These are phyloP conservation scores for Scleromitrula shiraiana DNA, from an alignment of 2,329 filamentous ascomycete species.

Conservation along the genomic window DNA sequence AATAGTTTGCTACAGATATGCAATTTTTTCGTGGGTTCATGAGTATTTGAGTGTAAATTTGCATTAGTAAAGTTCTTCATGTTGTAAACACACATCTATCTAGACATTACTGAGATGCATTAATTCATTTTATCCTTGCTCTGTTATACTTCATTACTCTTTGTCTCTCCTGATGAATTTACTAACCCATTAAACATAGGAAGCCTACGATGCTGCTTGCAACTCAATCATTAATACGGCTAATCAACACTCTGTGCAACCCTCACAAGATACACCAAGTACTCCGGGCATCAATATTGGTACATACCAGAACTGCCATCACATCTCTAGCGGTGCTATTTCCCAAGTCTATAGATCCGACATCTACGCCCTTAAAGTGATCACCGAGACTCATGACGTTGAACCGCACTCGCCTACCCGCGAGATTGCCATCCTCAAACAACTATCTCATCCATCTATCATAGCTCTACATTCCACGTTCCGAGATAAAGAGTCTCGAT, in stretches of 20 bases:
- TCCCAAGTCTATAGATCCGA: slow-evolving; percentile 69
- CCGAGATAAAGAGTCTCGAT: slow-evolving; percentile 57
- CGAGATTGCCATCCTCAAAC: slow-evolving; percentile 66
- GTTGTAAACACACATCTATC: too few species aligned
- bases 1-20: too few species aligned
- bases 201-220: slow-evolving; percentile 45
- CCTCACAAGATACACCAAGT: slow-evolving; percentile 18
- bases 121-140: too few species aligned
- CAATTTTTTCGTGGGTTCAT: too few species aligned
- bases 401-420: slow-evolving; percentile 76
- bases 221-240: slow-evolving; percentile 32
- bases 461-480: slow-evolving; percentile 69
- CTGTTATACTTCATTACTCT: too few species aligned
- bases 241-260: too few species aligned
- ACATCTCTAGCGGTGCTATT: slow-evolving; percentile 62
- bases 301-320: slow-evolving; percentile 43
- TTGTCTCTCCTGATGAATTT: neutral
- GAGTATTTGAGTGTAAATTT: too few species aligned
- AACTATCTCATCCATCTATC: slow-evolving; percentile 48
- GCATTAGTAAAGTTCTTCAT: too few species aligned
- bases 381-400: slow-evolving; percentile 61
- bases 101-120: too few species aligned
- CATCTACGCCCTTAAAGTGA: slow-evolving; percentile 70
- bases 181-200: slow-evolving; percentile 15
- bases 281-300: slow-evolving; percentile 43